These are phyloP conservation scores for Umbellularia californica DNA, from an alignment of 164 flowering plant species.

Conservation along the genomic window DNA sequence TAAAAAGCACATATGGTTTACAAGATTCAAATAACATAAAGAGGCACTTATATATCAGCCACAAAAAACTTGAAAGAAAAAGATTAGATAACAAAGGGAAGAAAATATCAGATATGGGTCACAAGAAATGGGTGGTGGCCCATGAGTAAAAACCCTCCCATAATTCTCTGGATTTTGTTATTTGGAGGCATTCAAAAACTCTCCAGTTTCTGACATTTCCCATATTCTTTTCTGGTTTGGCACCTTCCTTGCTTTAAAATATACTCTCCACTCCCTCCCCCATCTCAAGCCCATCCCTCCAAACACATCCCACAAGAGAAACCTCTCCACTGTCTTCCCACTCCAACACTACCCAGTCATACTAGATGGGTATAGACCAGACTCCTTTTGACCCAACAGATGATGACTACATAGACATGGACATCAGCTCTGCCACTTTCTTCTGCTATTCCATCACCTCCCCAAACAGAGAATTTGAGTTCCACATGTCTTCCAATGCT, in stretches of 20 bases:
- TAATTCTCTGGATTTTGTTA: conserved; percentile 24
- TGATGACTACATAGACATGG: conserved; percentile 87
- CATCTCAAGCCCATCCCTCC: conserved; percentile 9
- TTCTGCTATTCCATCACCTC: conserved; percentile 23
- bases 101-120: conserved; percentile 10
- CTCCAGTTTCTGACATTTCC: conserved; percentile 24
- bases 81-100: neutral
- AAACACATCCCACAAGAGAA: neutral
- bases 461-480: conserved; percentile 73
- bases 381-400: conserved; percentile 36
- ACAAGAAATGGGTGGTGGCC: conserved; percentile 13
- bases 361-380: conserved; percentile 12
- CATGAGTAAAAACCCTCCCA: conserved; percentile 12
- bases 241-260: conserved; percentile 33
- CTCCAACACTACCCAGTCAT: neutral
- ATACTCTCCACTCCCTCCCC: conserved; percentile 17
- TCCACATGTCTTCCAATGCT: conserved; percentile 51
- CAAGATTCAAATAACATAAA: neutral
- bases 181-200: conserved; percentile 27
- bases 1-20: neutral
- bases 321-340: conserved; percentile 13
- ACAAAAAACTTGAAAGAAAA: too few species aligned
- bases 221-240: conserved; percentile 19
- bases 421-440: conserved; percentile 42
- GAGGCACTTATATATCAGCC: too few species aligned